Percentiles rank a stretch among this genome's conserved stretches.
phyloP scores from a whole-genome alignment of 306 rosid genomes.

The Carpinus viminea region DNA sequence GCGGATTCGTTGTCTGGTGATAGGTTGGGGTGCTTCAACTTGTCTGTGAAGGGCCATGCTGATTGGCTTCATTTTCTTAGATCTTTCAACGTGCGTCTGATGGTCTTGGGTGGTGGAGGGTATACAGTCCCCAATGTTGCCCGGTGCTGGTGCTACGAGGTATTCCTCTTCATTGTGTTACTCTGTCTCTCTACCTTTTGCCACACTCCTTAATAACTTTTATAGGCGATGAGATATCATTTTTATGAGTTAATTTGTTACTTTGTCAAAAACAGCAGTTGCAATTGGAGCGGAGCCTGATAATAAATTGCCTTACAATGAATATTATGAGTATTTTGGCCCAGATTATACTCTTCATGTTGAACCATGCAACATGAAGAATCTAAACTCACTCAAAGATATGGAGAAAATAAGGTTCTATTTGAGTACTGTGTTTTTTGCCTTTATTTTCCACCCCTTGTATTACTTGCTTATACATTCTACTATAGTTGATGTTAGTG shows the following conservation, averaged over 20 bases:
- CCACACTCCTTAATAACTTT: constrained; percentile 9
- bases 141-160: constrained; percentile 99
- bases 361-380: constrained; percentile 79
- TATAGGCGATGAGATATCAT: constrained; percentile 2
- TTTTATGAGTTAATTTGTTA: constrained; percentile 25
- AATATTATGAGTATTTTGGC: constrained; percentile 89
- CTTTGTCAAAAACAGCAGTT: constrained; percentile 74
- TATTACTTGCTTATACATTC: neutral
- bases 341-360: constrained; percentile 83
- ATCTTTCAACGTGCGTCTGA: constrained; percentile 79
- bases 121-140: constrained; percentile 90
- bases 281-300: constrained; percentile 95
- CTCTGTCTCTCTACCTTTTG: constrained; percentile 14
- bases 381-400: constrained; percentile 73
- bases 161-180: constrained; percentile 19
- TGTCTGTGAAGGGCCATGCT: constrained; percentile 90
- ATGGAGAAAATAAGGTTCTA: constrained; percentile 81
- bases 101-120: constrained; percentile 96
- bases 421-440: neutral
- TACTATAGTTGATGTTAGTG: neutral
- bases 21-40: constrained; percentile 89
- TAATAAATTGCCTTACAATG: constrained; percentile 82
- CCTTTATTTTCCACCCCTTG: too few relatives aligned
- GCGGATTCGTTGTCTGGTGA: constrained; percentile 91
- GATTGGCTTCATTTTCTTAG: constrained; percentile 84